Evolutionary conservation across 2,329 filamentous ascomycete species (phyloP).

Genomic region (Myriosclerotinia curreyana): DNA sequence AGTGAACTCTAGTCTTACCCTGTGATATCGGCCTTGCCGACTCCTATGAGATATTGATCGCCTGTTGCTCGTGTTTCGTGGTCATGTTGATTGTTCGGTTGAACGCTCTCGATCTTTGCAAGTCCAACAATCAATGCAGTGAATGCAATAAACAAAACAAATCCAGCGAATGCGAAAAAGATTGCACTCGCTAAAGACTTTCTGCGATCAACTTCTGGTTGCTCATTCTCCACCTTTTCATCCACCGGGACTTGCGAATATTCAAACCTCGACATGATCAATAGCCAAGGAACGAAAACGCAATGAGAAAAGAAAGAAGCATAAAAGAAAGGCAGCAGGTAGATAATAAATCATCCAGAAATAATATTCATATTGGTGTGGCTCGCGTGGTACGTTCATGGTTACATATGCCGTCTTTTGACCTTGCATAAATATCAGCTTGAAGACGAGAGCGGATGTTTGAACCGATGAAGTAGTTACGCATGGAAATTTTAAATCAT

Average conservation of each 20-base stretch:
- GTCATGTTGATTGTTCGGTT: not conserved
- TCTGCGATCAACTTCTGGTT: not conserved
- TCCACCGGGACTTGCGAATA: conserved; percentile 11
- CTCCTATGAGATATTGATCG: conserved; percentile 58
- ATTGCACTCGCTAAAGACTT: conserved; percentile 4
- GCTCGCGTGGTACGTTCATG: conserved; percentile 12
- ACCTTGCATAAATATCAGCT: conserved; percentile 2
- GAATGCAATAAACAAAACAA: conserved; percentile 9
- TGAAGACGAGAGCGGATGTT: conserved; percentile 4
- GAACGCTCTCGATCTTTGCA: not conserved
- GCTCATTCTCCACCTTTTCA: conserved; percentile 14
- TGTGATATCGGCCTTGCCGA: conserved; percentile 70
- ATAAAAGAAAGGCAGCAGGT: not conserved
- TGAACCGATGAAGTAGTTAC: conserved; percentile 4
- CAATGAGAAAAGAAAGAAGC: not conserved
- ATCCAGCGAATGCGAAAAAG: not conserved
- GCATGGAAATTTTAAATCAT: not conserved
- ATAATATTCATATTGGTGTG: not conserved
- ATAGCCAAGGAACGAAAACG: not conserved
- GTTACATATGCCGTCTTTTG: conserved; percentile 17
- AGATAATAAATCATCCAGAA: not conserved
- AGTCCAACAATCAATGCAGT: conserved; percentile 4
- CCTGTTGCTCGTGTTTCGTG: conserved; percentile 30
- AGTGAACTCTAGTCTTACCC: conserved; percentile 42
- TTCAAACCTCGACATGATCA: conserved; percentile 17